Evolutionary conservation across 768 basidiomycete genomes (phyloP).

Genomic region (Nidula microcarpa): DNA sequence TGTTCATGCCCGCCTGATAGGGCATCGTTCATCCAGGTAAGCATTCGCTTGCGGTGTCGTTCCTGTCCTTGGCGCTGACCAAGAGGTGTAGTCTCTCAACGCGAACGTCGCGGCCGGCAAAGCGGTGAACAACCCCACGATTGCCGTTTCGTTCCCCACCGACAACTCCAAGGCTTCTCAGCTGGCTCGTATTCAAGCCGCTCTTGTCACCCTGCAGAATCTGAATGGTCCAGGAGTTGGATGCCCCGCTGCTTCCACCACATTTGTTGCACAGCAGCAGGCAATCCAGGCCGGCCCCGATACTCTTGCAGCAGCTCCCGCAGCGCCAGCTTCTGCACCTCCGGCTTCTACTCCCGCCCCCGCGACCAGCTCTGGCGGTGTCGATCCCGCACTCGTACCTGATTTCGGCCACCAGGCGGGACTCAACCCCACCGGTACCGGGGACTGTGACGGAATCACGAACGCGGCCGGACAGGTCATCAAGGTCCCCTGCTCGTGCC

Average conservation of each 20-base stretch:
- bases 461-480: constrained; percentile 53
- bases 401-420: constrained; percentile 53
- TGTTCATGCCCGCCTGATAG: constrained; percentile 64
- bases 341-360: constrained; percentile 3
- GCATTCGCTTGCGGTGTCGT: constrained; percentile 1
- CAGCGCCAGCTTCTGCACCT: constrained; percentile 9
- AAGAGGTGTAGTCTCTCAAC: constrained; percentile 32
- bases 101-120: constrained; percentile 60
- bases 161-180: constrained; percentile 52
- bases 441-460: constrained; percentile 64
- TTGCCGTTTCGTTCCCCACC: constrained; percentile 59
- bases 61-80: constrained; percentile 1
- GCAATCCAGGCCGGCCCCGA: constrained; percentile 22
- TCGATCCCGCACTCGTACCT: constrained; percentile 54
- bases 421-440: constrained; percentile 63
- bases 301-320: constrained; percentile 14
- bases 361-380: constrained; percentile 24
- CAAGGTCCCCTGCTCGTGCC: constrained; percentile 66
- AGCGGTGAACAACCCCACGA: constrained; percentile 57
- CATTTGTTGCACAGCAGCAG: constrained; percentile 40
- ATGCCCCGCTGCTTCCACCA: constrained; percentile 64
- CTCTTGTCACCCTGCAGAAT: constrained; percentile 68
- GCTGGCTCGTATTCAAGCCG: constrained; percentile 55
- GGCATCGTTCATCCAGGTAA: constrained; percentile 46
- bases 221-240: constrained; percentile 64